phyloP scores from a whole-genome alignment of 805 yeast genomes.

The Suhomyces sp. region DNA sequence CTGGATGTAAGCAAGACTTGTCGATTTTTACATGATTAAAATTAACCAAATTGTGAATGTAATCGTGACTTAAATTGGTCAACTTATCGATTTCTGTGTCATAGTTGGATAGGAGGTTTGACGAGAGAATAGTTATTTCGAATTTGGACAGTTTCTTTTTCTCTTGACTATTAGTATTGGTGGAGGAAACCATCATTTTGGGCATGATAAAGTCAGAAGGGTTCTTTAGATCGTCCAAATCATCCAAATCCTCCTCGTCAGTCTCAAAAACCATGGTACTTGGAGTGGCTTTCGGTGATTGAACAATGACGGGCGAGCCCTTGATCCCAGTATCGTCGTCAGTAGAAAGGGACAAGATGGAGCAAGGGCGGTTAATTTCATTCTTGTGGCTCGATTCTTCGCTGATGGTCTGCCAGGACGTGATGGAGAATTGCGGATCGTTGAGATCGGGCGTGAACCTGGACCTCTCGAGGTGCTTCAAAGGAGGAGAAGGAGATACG shows the following conservation, averaged over 20 bases:
- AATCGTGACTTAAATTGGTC: constrained; percentile 12
- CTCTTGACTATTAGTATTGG: neutral
- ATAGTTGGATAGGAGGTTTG: constrained; percentile 11
- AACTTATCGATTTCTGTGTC: constrained; percentile 20
- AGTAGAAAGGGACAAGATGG: constrained; percentile 27
- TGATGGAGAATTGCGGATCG: constrained; percentile 14
- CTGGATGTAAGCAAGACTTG: neutral
- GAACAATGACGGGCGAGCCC: constrained; percentile 22
- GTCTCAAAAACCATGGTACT: constrained; percentile 41
- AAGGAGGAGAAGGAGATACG: constrained; percentile 10
- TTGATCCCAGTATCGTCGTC: constrained; percentile 19
- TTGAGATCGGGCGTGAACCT: constrained; percentile 9
- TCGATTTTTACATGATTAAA: constrained; percentile 15
- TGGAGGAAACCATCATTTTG: constrained; percentile 21
- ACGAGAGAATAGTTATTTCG: constrained; percentile 23
- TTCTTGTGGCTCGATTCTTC: constrained; percentile 14
- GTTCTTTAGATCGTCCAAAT: constrained; percentile 10
- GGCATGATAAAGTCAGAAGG: constrained; percentile 39
- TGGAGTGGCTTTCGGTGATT: constrained; percentile 14
- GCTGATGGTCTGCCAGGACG: constrained; percentile 33
- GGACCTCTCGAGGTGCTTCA: neutral
- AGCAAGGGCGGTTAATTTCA: constrained; percentile 12
- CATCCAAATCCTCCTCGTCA: constrained; percentile 19
- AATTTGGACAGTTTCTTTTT: constrained; percentile 5
- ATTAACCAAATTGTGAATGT: constrained; percentile 10